Base-by-base conservation (phyloP, 306 rosid genomes). In the Lathyrus tuberosus region DNA sequence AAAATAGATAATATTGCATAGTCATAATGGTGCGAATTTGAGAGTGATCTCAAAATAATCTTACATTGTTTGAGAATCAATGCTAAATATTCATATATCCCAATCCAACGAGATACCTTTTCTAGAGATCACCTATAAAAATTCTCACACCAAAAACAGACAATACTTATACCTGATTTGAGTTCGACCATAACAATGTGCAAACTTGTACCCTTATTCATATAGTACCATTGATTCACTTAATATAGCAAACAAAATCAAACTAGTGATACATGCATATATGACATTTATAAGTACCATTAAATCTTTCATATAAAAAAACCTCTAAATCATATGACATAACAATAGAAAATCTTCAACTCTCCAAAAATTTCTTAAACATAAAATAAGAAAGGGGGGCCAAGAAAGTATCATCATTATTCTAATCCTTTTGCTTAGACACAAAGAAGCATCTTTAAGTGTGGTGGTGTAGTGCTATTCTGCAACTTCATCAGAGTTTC, bases 371-470 rank as follows among this genome's bases (percentile, higher is more conserved):
- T 67, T 16, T 67, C 18, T 33, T 35, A 11, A 67, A 17, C 54
- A 33, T 6, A 16, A 26, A 64, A 6, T 11, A 18, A 12, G 22
- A 10, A 57, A 18, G 68, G 49, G 8, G 70, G 57, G 31, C 56
- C 46, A 37, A 72, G 48, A 16, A 20, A 73, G 82, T 67, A 3
- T 35, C 40, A 33, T 28, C 49, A 82, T 79, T 83, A 72, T 73
- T 72, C 59, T 69, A 83, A 64, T 76, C 20, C 58, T 65, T 64
- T 73, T 48, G 71, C 78, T 59, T 42, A 79, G 69, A 59, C 62
- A 76, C 73, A 83, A 75, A 70, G 87, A 79, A 76, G 77, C 80
- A 83, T 76, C 84, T 76, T 67, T 72, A 62, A 70, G 74, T 76
- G 86, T 46, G 79, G 79, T 79, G 52, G 38, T 47, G 81, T 76